A percentile compares a stretch with the other conserved stretches of the same genome.
Conservation (phyloP, 2,329 filamentous ascomycete species). For the Calonectria hongkongensis region DNA sequence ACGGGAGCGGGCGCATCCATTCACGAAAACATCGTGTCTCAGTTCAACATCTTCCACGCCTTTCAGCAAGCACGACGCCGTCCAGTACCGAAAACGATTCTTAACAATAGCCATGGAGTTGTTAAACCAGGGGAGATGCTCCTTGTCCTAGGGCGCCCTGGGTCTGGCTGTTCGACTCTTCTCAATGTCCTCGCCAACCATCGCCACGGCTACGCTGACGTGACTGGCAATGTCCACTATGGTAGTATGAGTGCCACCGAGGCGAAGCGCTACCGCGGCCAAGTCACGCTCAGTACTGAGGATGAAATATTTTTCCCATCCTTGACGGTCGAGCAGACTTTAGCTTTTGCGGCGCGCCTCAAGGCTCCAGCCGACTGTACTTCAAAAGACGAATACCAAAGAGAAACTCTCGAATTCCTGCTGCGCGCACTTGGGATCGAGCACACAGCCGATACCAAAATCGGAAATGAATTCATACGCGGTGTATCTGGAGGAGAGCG, state of each 20-base stretch:
- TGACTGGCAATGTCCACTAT: constrained; percentile 72
- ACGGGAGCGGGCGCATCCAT: no score
- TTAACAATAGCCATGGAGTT: neutral
- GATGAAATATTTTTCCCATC: constrained; percentile 77
- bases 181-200: constrained; percentile 78
- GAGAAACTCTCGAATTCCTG: neutral
- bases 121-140: constrained; percentile 56
- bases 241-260: constrained; percentile 67
- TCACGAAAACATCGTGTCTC: constrained; percentile 46
- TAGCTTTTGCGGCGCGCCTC: constrained; percentile 77
- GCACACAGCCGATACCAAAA: constrained; percentile 83
- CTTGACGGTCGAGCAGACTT: constrained; percentile 79
- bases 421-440: constrained; percentile 71
- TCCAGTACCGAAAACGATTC: neutral
- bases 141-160: constrained; percentile 78
- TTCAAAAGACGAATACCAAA: constrained; percentile 45
- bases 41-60: constrained; percentile 26
- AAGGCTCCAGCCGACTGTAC: constrained; percentile 67
- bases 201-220: constrained; percentile 71
- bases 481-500: constrained; percentile 88
- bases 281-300: constrained; percentile 79
- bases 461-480: constrained; percentile 83
- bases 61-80: no score
- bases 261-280: constrained; percentile 67
- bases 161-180: constrained; percentile 75